Evolutionary conservation across 2,329 filamentous ascomycete species (phyloP).

Genomic region (Chaetomium sp.): DNA sequence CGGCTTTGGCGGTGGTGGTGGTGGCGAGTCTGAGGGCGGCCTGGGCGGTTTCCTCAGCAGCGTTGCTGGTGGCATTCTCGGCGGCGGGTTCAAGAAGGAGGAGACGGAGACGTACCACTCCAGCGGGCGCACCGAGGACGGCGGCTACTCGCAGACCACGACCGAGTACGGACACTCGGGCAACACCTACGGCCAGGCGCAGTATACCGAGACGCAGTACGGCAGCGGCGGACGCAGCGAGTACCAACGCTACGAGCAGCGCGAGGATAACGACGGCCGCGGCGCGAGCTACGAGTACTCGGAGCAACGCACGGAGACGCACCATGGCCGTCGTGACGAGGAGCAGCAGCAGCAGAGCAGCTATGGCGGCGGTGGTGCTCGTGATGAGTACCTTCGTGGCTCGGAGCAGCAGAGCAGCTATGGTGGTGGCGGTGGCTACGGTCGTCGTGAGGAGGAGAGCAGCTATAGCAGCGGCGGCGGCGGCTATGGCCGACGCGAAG

Average conservation of each 20-base stretch:
- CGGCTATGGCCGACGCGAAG: constrained; percentile 5
- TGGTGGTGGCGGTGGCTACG: not conserved
- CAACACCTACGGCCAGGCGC: constrained; percentile 53
- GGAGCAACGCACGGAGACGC: constrained; percentile 52
- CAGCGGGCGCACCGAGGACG: constrained; percentile 48
- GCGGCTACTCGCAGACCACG: constrained; percentile 54
- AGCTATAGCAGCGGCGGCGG: constrained; percentile 7
- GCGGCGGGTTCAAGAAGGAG: constrained; percentile 31
- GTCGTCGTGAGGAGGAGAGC: constrained; percentile 20
- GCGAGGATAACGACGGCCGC: constrained; percentile 34
- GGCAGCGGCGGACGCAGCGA: constrained; percentile 52
- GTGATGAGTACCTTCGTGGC: constrained; percentile 14
- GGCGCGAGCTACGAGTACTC: constrained; percentile 46
- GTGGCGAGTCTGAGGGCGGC: constrained; percentile 47
- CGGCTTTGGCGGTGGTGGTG: constrained; percentile 16
- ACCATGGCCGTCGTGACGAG: constrained; percentile 30
- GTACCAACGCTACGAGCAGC: constrained; percentile 57
- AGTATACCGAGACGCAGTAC: constrained; percentile 53
- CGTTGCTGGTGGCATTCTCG: constrained; percentile 55
- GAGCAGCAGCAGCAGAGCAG: constrained; percentile 13
- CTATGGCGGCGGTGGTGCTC: constrained; percentile 17
- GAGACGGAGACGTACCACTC: constrained; percentile 47
- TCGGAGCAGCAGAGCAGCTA: constrained; percentile 8
- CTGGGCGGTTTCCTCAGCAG: constrained; percentile 66
- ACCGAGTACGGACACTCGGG: constrained; percentile 55